Base-by-base conservation (phyloP, 2,329 filamentous ascomycete species). In the Pestalotiopsis sp. region DNA sequence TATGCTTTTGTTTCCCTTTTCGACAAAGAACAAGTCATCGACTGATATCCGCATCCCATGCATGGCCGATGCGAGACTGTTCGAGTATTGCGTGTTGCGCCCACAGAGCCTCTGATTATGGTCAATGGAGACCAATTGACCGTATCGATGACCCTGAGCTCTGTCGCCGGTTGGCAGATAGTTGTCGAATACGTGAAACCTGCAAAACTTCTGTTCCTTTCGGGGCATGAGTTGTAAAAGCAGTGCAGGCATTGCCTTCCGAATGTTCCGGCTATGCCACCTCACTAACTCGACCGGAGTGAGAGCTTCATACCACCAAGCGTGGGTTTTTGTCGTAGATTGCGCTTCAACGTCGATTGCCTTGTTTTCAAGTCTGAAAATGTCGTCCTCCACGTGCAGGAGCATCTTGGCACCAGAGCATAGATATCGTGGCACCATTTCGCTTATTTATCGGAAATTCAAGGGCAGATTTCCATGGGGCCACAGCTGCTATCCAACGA, bases 401-500 rank as follows among this genome's bases (percentile, higher is more conserved):
- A 30, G 7, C 7, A 9, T 30, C 6, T 17, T 52, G 44, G 17
- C 7, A n/a, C 20, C 7, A 52, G 17, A n/a, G 17, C 4, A 52
- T 52, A 9, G 20, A 17, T n/a, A n/a, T 52, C 17, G n/a, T 52
- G 14, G 7, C 44, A 6, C 7, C 20, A 52, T 17, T 52, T 9
- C 17, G 2, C 56, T 10, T 7, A 30, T 7, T 30, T 7, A 35
- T 26, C 9, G 35, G 22, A 58, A 35, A 17, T 14, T 58, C 56
- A 58, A 13, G 22, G 24, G 38, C 58, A 61, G 20, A 61, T 39
- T 14, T 66, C 65, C 65, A 66, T 66, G 14, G 56, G 56, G 4
- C 56, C 68, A 48, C 66, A 69, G 4, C 61, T 57, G 4, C 61
- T 52, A 2, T 62, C 52, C 13, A 69, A 64, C 26, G 70, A 55